phyloP scores from a whole-genome alignment of 225 moss, liverwort and hornwort species.

The Anthoceros angustus region DNA sequence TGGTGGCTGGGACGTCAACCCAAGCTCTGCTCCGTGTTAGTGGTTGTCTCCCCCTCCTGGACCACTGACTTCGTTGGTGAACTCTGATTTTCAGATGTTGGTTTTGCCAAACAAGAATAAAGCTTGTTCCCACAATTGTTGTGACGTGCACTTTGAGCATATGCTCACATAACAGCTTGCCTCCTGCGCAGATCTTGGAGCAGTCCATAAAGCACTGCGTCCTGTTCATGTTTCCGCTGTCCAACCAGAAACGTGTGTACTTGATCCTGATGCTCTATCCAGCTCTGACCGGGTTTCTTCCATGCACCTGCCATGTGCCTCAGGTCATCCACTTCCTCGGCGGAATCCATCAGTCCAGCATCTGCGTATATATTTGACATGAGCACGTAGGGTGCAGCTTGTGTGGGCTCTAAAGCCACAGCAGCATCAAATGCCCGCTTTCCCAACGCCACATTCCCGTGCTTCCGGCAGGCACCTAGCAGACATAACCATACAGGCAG shows the following conservation, averaged over 20 bases:
- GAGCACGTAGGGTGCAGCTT: neutral
- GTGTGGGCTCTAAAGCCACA: neutral
- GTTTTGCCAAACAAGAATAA: too few relatives aligned
- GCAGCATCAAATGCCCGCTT: slow-evolving; percentile 2
- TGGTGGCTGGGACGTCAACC: slow-evolving; percentile 60
- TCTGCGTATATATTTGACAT: neutral
- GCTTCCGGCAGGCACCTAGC: neutral
- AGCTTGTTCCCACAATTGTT: too few relatives aligned
- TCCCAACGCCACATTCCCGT: neutral
- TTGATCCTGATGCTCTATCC: neutral
- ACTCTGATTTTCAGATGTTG: neutral
- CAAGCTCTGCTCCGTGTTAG: slow-evolving; percentile 66
- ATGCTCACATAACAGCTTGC: too few relatives aligned
- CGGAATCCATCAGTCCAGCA: neutral
- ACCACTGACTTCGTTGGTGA: slow-evolving; percentile 17
- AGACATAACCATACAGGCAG: neutral
- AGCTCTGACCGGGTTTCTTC: neutral
- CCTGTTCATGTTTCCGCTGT: neutral
- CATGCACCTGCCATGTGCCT: neutral
- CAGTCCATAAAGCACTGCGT: neutral
- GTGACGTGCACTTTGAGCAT: too few relatives aligned
- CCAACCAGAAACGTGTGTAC: neutral
- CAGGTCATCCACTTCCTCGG: neutral
- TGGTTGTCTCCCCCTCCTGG: slow-evolving; percentile 63
- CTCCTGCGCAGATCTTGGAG: too few relatives aligned